Evolutionary conservation across 192 early-diverging fungal species (phyloP), one percentile per base, ranked within the genome.

Genomic region (Linnemannia zychae): DNA sequence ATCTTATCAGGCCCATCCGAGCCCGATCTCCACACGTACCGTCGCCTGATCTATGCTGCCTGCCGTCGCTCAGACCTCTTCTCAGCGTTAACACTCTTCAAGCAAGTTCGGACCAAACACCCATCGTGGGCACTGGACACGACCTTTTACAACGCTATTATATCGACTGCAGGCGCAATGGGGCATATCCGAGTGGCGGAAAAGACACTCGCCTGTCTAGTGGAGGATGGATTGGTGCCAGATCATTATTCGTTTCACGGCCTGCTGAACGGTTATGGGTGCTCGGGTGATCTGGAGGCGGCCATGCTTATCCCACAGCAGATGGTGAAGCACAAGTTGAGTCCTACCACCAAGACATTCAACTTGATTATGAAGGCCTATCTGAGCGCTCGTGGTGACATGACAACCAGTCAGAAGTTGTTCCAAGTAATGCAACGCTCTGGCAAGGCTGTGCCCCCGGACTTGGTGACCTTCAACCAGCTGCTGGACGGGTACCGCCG

Each of bases 341-440:
- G n/a, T 1, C 87, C 87, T 34, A 83, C 74, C 4, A 84, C 81
- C 57, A 80, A 66, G 67, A 88, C 87, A 24, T 88, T 88, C 47
- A 88, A 88, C 52, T 38, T 83, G 66, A 60, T 84, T 17, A 88
- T 88, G 78, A 80, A 82, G 40, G 81, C 81, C 33, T 80, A 84
- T 36, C 71, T 88, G 33, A 34, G 38, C 3, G 31, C 71, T 31
- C n/a, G 75, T 36, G 22, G 46, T 0, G 78, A 85, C 46, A 31
- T 85, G 36, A 24, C 74, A 3, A 85, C 83, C 22, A 76, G 53
- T 72, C 67, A 47, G 4, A 85, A 79, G 57, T 34, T 85, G 69
- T 68, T 85, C 13, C 34, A 46, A 40, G 67, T 71, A 17, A 85
- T 85, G 83, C 67, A 79, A n/a, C 20, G 9, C 6, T 85, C 83